Evolutionary conservation across 2,329 filamentous ascomycete species (phyloP), one percentile per base, ranked within the genome.

Genomic region (Diaporthe capsici): DNA sequence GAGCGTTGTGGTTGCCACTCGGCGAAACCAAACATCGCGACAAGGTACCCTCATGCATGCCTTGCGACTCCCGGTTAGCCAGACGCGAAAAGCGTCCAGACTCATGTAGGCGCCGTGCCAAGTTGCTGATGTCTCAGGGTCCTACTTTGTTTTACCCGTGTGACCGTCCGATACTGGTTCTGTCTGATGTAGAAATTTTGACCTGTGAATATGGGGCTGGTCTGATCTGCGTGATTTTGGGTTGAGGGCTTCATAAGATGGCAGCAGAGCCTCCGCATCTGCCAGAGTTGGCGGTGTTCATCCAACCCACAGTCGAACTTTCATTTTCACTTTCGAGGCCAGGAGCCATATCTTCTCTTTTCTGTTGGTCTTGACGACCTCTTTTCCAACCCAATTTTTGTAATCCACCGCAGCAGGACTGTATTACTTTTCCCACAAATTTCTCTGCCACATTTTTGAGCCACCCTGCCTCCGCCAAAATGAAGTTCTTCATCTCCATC

Each of bases 21-120:
- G 47, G 49, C 65, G 47, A 70, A 70, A 70, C 65, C 20, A 70
- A 55, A 70, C 65, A 70, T 55, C n/a, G 47, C 34, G 17, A 17
- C 65, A 42, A 53, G 49, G 49, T 8, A 42, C 49, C 49, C 34
- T 55, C 34, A 2, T 22, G 65, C 34, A 28, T 13, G 65, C 42
- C n/a, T 28, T 39, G 31, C 47, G n/a, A 4, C 34, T 55, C n/a
- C 65, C 7, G 2, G 65, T n/a, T 39, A 3, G 22, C 34, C 49
- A 70, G 49, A 55, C 49, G 31, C 65, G 58, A 13, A 28, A 55
- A 31, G n/a, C 22, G 22, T 49, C 65, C 65, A 70, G 65, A 70
- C 49, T 55, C 65, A 70, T 70, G 65, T 70, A 70, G 34, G 49
- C 65, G 65, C 65, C 65, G 49, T 42, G 65, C 65, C 65, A 70